Conservation (phyloP, 176 grass and related monocot species). For the sorghum (Sorghum bicolor) region DNA sequence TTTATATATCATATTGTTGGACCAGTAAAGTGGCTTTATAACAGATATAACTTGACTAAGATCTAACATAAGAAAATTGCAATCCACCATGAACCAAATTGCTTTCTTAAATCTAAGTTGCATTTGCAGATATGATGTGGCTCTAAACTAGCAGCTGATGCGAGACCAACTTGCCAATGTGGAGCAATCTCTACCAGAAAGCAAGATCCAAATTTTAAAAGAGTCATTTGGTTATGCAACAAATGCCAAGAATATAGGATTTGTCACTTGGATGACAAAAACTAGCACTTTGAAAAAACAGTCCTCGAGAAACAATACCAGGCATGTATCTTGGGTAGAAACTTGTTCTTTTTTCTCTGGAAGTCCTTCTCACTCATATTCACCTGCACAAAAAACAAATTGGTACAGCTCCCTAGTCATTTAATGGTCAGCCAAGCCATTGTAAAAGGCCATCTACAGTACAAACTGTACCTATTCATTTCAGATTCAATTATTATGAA, state of each 20-base stretch:
- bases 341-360: constrained; percentile 99
- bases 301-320: constrained; percentile 49
- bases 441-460: background rate
- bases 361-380: constrained; percentile 99
- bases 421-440: background rate
- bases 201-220: background rate
- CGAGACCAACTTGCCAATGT: background rate
- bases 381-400: constrained; percentile 62
- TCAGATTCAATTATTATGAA: background rate
- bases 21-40: background rate
- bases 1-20: background rate
- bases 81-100: background rate
- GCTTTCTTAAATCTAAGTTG: background rate
- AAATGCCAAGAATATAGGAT: background rate
- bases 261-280: background rate
- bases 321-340: constrained; percentile 92
- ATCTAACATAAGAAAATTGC: background rate
- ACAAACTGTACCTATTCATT: background rate
- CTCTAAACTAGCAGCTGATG: background rate
- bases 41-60: background rate
- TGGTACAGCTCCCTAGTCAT: background rate
- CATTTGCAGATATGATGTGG: background rate
- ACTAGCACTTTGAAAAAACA: background rate
- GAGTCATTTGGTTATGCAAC: background rate
- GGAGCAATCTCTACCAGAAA: background rate